Conservation (phyloP, 192 early-diverging fungal genomes). For the Obelidium mucronatum region DNA sequence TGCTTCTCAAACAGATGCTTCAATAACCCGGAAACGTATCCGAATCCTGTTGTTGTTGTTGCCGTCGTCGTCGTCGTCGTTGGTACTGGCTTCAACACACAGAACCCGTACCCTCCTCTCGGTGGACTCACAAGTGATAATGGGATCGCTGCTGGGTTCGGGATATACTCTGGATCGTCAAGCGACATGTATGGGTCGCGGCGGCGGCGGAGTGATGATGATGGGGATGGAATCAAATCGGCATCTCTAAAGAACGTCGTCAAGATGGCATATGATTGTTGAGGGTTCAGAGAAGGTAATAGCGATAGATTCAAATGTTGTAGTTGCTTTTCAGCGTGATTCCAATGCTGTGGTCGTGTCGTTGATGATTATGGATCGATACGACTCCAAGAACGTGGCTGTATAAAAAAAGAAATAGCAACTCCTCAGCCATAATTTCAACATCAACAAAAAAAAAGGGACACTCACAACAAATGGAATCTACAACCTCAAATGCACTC, state of each 20-base stretch:
- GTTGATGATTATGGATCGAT: neutral
- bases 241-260: conserved; percentile 23
- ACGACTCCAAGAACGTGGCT: conserved; percentile 19
- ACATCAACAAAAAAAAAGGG: no score
- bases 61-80: neutral
- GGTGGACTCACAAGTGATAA: conserved; percentile 13
- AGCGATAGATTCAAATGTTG: no score
- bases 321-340: no score
- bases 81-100: neutral
- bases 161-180: neutral
- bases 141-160: neutral
- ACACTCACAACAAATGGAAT: conserved; percentile 2
- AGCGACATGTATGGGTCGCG: neutral
- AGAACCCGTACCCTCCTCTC: neutral
- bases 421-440: neutral
- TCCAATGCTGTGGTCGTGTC: neutral
- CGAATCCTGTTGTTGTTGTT: neutral
- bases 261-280: conserved; percentile 16
- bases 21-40: no score
- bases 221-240: no score
- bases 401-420: neutral
- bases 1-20: no score
- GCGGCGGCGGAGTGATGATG: no score
- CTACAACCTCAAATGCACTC: neutral
- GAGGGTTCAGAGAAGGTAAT: conserved; percentile 7